Conservation (phyloP, 306 rosid species). For the Luffa aegyptiaca region DNA sequence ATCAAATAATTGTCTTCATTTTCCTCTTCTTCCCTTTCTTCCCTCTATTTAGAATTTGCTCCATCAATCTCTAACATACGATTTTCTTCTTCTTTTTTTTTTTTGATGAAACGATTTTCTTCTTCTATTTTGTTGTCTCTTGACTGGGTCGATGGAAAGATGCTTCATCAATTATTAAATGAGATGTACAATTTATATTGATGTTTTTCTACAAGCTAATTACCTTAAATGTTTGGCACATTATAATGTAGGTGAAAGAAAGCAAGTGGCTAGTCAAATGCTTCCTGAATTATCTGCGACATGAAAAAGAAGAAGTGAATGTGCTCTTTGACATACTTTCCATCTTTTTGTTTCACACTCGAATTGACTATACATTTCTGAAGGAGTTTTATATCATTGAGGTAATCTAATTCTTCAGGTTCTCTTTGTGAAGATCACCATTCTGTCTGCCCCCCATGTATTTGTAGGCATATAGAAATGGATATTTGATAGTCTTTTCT, state of each 20-base stretch:
- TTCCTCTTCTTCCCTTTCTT: background rate
- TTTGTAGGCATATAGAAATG: background rate
- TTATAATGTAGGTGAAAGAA: conserved; percentile 77
- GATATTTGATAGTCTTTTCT: background rate
- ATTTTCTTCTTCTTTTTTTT: background rate
- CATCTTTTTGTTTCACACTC: conserved; percentile 82
- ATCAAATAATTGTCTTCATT: background rate
- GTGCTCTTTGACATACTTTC: conserved; percentile 97
- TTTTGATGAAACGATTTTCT: background rate
- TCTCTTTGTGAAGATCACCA: conserved; percentile 5
- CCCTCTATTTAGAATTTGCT: background rate
- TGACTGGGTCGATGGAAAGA: background rate
- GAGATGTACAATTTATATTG: background rate
- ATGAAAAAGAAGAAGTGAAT: conserved; percentile 89
- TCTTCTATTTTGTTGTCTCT: background rate
- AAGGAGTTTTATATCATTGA: conserved; percentile 96
- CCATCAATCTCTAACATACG: background rate
- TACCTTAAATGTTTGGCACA: conserved; percentile 4
- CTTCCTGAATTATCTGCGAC: conserved; percentile 89
- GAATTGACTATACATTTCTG: conserved; percentile 86
- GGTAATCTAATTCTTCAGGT: conserved; percentile 35
- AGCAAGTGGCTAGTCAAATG: conserved; percentile 99
- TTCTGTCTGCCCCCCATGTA: background rate
- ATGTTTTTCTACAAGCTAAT: background rate
- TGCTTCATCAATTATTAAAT: background rate